These are phyloP conservation scores for Achlya hypogyna DNA, from an alignment of 352 stramenopile genomes.

Conservation along the genomic window DNA sequence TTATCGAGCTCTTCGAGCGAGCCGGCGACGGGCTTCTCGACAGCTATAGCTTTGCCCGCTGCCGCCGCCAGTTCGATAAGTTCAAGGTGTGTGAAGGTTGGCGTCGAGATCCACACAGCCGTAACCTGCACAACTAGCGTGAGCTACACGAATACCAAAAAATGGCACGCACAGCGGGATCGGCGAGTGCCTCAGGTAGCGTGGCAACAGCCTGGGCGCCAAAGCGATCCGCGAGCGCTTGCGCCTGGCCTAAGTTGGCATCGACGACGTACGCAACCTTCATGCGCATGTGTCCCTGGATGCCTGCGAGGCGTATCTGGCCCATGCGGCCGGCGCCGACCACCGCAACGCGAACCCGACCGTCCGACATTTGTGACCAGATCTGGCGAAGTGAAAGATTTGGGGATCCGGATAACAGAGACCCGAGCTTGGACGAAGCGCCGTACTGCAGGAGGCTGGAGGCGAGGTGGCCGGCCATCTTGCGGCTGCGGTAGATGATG, in stretches of 20 bases:
- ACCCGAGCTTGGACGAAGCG: not conserved
- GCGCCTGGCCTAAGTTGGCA: constrained; percentile 16
- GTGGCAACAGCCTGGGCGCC: constrained; percentile 2
- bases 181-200: constrained; percentile 6
- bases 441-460: not conserved
- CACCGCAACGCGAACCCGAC: constrained; percentile 32
- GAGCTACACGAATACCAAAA: not conserved
- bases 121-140: constrained; percentile 23
- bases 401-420: not conserved
- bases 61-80: constrained; percentile 30
- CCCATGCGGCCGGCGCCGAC: constrained; percentile 71
- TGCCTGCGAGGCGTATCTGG: constrained; percentile 47
- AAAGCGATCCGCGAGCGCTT: constrained; percentile 11
- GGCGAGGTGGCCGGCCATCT: not conserved
- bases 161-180: not conserved
- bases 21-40: constrained; percentile 64
- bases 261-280: constrained; percentile 59
- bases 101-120: constrained; percentile 67
- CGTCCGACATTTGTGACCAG: not conserved
- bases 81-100: constrained; percentile 54
- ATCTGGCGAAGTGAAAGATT: constrained; percentile 5
- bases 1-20: constrained; percentile 50
- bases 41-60: constrained; percentile 39
- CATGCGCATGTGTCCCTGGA: constrained; percentile 43
- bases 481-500: not conserved